phyloP scores from a whole-genome alignment of 768 basidiomycete species.

The Ramaria rubella region DNA sequence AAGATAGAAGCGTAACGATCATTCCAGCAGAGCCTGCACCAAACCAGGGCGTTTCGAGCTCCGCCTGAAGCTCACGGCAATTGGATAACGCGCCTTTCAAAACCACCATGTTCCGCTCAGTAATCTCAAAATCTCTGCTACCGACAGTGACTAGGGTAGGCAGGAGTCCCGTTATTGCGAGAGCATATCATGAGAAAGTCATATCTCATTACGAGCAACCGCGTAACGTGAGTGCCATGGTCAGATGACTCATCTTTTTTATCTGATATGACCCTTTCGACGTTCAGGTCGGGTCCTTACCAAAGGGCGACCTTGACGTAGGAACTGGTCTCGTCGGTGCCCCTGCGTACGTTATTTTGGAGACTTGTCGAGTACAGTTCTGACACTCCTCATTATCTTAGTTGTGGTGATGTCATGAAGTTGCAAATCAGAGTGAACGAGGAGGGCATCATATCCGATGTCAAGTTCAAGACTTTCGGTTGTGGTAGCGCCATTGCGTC shows the following conservation, averaged over 20 bases:
- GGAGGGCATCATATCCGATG: constrained; percentile 90
- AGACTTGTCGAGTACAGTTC: constrained; percentile 14
- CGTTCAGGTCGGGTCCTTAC: constrained; percentile 94
- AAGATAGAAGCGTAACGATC: no score
- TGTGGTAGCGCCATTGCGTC: constrained; percentile 98
- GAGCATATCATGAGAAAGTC: constrained; percentile 92
- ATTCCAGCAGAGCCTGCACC: no score
- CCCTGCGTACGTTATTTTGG: constrained; percentile 65
- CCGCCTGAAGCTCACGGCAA: not conserved
- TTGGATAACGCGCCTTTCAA: not conserved
- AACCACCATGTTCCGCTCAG: constrained; percentile 65
- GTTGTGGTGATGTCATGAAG: constrained; percentile 99
- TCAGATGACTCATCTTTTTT: constrained; percentile 30
- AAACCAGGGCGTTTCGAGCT: no score
- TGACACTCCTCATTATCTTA: constrained; percentile 28
- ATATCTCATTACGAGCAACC: constrained; percentile 97
- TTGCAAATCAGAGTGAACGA: constrained; percentile 97
- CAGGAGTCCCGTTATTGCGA: constrained; percentile 46
- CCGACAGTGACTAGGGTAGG: constrained; percentile 37
- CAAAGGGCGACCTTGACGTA: constrained; percentile 85
- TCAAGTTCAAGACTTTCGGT: constrained; percentile 99
- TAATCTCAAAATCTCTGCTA: constrained; percentile 42
- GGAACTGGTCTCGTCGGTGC: constrained; percentile 98
- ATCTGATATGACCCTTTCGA: constrained; percentile 50
- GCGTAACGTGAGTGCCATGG: constrained; percentile 67